These are phyloP conservation scores for Sugiyamaella novakii DNA, from an alignment of 1,139 yeast genomes.

Conservation along the genomic window DNA sequence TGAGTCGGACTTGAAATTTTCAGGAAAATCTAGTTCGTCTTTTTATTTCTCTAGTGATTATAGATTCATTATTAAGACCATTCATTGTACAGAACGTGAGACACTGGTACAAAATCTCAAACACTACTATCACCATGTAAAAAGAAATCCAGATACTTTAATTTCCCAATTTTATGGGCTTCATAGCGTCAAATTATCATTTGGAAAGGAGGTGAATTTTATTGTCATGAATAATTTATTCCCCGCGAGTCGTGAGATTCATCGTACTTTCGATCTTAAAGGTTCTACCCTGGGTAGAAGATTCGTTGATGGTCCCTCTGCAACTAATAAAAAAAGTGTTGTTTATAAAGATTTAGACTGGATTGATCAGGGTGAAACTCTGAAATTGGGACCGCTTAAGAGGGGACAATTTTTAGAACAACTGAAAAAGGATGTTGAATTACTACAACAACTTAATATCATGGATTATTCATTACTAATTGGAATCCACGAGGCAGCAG, in stretches of 20 bases:
- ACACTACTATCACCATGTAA: constrained; percentile 80
- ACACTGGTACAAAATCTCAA: constrained; percentile 73
- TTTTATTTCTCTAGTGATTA: constrained; percentile 94
- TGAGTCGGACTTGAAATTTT: constrained; percentile 88
- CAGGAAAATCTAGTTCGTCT: constrained; percentile 96
- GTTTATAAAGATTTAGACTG: constrained; percentile 87
- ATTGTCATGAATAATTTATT: constrained; percentile 96
- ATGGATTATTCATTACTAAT: constrained; percentile 94
- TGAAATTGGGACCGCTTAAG: constrained; percentile 74
- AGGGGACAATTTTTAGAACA: constrained; percentile 65
- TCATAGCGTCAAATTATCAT: constrained; percentile 89
- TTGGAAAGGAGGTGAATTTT: constrained; percentile 84
- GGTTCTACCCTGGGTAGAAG: constrained; percentile 88
- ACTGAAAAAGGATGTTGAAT: constrained; percentile 69
- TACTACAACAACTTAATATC: constrained; percentile 72
- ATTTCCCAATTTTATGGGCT: constrained; percentile 93
- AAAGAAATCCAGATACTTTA: constrained; percentile 81
- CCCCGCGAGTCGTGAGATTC: constrained; percentile 91
- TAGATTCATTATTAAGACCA: constrained; percentile 91
- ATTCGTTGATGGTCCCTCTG: constrained; percentile 38
- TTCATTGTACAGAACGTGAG: constrained; percentile 89
- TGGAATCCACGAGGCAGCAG: constrained; percentile 70
- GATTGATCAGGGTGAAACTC: constrained; percentile 63
- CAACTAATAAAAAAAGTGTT: constrained; percentile 34
- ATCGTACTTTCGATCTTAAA: constrained; percentile 83